Evolutionary conservation across 2,329 filamentous ascomycete genomes (phyloP), one percentile per base, ranked within the genome.

Genomic region (Trichoderma arundinaceum): DNA sequence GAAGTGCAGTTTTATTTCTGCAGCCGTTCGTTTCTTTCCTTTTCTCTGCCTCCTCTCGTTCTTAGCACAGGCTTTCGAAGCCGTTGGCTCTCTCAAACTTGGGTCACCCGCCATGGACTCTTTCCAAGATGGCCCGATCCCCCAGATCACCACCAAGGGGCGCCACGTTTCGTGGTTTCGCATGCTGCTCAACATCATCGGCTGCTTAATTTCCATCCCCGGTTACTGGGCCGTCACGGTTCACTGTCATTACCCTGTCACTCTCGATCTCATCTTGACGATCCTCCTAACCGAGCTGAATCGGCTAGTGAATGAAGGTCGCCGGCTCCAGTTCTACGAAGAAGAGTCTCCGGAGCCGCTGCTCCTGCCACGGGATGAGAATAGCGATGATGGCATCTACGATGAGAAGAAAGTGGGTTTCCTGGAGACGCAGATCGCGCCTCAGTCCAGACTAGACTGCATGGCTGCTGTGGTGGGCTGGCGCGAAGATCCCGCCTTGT

Each of bases 401-500:
- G 46, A 62, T 38, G 59, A 62, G 35, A 62, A 71, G 44, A 70
- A 69, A 41, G 43, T 54, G 32, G 62, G 67, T 35, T 52, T 65
- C 10, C 22, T 53, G 12, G 69, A 69, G 41, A 52, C 43, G 38
- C 59, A 67, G 43, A 17, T 60, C 13, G 52, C 58, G 15, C 56
- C 68, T 6, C 62, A 57, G 19, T 28, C 68, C 7, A 59, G 59
- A 12, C 7, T 72, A 10, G 70, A 72, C 28, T 66, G 53, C 19
- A 68, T 72, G 49, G 71, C 70, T n/a, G 70, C 71, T 1, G 68
- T 72, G 15, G 71, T 72, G 22, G 71, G 71, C 7, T 72, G 71
- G 70, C 67, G 71, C 10, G 71, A 72, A 17, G 70, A 72, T 32
- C 71, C 70, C 2, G 61, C 52, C 1, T 52, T 72, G n/a, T 72